Percentiles rank a stretch among this genome's conserved stretches.
phyloP scores from a whole-genome alignment of 768 basidiomycete genomes.

The Scleroderma citrinum region DNA sequence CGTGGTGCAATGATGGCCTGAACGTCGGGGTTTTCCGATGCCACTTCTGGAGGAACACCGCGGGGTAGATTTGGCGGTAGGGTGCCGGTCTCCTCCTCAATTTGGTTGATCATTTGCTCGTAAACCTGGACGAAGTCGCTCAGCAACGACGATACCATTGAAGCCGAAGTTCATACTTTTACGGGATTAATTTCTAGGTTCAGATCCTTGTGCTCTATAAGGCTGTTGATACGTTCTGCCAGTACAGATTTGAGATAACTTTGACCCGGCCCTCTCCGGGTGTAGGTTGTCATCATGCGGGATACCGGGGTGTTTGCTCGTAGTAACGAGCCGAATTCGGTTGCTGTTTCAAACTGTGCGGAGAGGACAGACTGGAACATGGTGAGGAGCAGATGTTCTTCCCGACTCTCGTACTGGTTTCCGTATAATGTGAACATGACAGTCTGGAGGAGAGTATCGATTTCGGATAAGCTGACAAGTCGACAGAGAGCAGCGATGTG shows the following conservation, averaged over 20 bases:
- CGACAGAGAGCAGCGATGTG: conserved; percentile 96
- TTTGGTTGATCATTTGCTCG: conserved; percentile 99
- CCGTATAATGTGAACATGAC: conserved; percentile 99
- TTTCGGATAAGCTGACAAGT: conserved; percentile 92
- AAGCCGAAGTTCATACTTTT: conserved; percentile 51
- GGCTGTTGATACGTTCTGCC: conserved; percentile 95
- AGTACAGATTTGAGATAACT: conserved; percentile 97
- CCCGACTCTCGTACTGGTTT: conserved; percentile 97
- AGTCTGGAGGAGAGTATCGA: conserved; percentile 97
- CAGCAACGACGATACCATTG: neutral
- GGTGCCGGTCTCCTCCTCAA: conserved; percentile 93
- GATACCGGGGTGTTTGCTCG: conserved; percentile 99
- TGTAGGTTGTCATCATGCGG: conserved; percentile 99
- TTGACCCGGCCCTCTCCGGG: conserved; percentile 96
- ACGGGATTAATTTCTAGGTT: conserved; percentile 99
- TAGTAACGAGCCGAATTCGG: conserved; percentile 96
- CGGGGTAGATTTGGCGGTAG: conserved; percentile 88
- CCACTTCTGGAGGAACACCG: conserved; percentile 91
- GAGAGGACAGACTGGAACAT: conserved; percentile 99
- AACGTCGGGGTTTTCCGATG: conserved; percentile 89
- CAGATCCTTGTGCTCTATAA: conserved; percentile 99
- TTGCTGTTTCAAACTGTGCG: conserved; percentile 98
- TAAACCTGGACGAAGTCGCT: conserved; percentile 62
- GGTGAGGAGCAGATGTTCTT: conserved; percentile 95
- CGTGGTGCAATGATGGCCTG: conserved; percentile 97